Conservation (phyloP, 2,329 filamentous ascomycete species). For the Dothiorella sarmentorum region DNA sequence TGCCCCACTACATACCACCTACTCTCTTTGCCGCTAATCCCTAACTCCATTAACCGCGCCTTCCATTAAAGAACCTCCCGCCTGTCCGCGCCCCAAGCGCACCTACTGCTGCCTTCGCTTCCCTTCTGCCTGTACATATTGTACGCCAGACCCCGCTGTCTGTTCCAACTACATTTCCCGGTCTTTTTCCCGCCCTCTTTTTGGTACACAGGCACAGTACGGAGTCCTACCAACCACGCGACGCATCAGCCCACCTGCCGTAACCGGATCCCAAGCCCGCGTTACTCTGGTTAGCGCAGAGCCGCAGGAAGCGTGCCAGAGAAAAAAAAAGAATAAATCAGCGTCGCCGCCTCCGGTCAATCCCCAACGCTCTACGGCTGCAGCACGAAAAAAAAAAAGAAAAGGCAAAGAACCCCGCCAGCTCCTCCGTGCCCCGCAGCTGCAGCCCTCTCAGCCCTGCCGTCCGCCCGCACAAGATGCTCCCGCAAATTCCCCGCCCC, state of each 20-base stretch:
- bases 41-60: constrained; percentile 9
- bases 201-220: no score
- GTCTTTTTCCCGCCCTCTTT: neutral
- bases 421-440: neutral
- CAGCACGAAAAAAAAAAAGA: neutral
- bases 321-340: neutral
- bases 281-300: neutral
- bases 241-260: constrained; percentile 2
- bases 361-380: neutral
- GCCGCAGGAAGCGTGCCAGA: neutral
- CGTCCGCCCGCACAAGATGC: constrained; percentile 2
- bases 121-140: neutral
- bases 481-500: constrained; percentile 17
- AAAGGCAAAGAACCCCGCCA: neutral
- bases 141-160: neutral
- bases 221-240: constrained; percentile 2
- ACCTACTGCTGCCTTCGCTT: neutral
- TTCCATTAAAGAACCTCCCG: neutral
- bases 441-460: neutral
- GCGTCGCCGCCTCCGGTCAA: neutral
- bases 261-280: neutral
- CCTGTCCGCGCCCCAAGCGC: neutral
- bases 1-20: neutral
- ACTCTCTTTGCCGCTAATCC: neutral
- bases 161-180: neutral